A percentile compares a stretch with the other conserved stretches of the same genome.
Conservation (phyloP, 2,329 filamentous ascomycete genomes). For the Periconia sp. region DNA sequence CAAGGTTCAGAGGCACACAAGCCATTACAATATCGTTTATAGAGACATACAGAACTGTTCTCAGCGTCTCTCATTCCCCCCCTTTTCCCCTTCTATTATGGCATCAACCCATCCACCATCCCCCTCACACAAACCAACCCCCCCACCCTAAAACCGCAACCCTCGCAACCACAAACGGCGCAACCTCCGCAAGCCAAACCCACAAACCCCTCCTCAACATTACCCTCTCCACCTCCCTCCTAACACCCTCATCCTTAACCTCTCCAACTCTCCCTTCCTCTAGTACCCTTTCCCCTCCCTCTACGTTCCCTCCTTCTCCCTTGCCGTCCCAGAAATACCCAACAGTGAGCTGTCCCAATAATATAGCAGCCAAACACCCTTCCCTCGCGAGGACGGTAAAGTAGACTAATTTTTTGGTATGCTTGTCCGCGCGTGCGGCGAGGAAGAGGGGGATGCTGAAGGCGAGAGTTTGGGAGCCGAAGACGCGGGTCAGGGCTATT, state of each 20-base stretch:
- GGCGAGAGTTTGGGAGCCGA: slow-evolving; percentile 21
- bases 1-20: too few relatives aligned
- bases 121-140: slow-evolving; percentile 11
- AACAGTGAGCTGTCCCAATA: slow-evolving; percentile 12
- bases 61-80: too few relatives aligned
- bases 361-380: background rate
- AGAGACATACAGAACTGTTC: too few relatives aligned
- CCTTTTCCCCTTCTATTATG: too few relatives aligned
- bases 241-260: slow-evolving; percentile 1
- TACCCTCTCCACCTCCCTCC: background rate
- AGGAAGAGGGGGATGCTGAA: slow-evolving; percentile 23
- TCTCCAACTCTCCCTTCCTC: slow-evolving; percentile 1
- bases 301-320: slow-evolving; percentile 3
- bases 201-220: slow-evolving; percentile 12
- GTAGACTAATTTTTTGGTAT: slow-evolving; percentile 14
- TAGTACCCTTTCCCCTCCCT: slow-evolving; percentile 7
- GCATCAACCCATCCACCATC: background rate
- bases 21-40: too few relatives aligned
- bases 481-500: slow-evolving; percentile 7
- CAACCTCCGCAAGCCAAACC: slow-evolving; percentile 18
- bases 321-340: background rate
- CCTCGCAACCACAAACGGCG: slow-evolving; percentile 20
- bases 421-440: slow-evolving; percentile 6
- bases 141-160: slow-evolving; percentile 14
- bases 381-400: slow-evolving; percentile 9